Base-by-base conservation (phyloP, 371 early-diverging fungal genomes). In the Homolaphlyctis polyrhiza region DNA sequence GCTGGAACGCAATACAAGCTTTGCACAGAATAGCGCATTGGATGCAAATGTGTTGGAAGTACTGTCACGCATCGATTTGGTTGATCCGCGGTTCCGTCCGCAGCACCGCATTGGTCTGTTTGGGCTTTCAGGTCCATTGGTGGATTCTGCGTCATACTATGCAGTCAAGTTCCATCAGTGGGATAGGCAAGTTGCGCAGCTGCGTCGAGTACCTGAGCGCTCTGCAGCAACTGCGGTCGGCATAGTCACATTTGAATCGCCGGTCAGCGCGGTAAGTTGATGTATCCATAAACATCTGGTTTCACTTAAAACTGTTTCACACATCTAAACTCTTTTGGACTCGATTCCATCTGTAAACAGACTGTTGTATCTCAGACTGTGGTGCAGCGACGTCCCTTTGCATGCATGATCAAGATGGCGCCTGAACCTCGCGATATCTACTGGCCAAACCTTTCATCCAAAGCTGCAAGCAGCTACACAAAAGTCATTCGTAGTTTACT, bases 341-440 rank as follows among this genome's bases (percentile, higher is more conserved):
- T 45, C 45, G 23, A 45, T 23, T 45, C n/a, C n/a, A n/a, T n/a
- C n/a, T 55, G 61, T 62, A n/a, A n/a, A 11, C 57, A 74, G 74
- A 69, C 70, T 55, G 51, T 81, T 21, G 81, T 70, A 1, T 65
- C 79, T 18, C 82, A 88, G 72, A 84, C 86, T 54, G 71, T 87
- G 23, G 71, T 87, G 57, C 84, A 87, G 16, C 86, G 86, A 61
- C 81, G 83, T 49, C 89, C 91, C 0, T 87, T 89, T 58, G 78
- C 86, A 8, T 86, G 88, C 66, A 75, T 85, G 61, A 86, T 89
- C 0, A 73, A 76, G 30, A 76, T 89, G 73, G 95, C 95, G 11
- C 94, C 95, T 0, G 95, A 95, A 65, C 97, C 97, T 29, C 86
- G 95, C 43, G 95, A 93, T 70, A 74, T 96, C 21, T 81, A 87